Evolutionary conservation across 345 rosid genomes (phyloP).

Genomic region (Hibiscus trionum): DNA sequence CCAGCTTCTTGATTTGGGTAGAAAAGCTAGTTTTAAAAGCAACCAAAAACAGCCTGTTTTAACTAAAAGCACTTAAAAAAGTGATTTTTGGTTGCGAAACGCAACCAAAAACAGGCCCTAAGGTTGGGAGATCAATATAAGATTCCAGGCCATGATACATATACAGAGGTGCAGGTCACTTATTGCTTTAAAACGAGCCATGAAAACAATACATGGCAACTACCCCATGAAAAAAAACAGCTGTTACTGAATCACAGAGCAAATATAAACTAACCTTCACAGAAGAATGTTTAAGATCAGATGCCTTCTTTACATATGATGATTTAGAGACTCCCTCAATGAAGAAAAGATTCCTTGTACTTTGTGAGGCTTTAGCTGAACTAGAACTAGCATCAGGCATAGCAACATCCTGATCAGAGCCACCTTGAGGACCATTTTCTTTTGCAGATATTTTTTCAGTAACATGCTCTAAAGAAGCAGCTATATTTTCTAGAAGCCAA

Average conservation of each 20-base stretch:
- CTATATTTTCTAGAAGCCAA: conserved; percentile 80
- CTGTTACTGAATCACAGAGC: background rate
- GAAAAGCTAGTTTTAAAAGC: no score
- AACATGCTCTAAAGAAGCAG: conserved; percentile 63
- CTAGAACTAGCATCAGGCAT: conserved; percentile 84
- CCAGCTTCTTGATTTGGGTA: no score
- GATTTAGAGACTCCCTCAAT: conserved; percentile 95
- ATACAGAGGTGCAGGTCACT: background rate
- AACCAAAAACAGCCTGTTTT: no score
- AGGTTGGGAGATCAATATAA: background rate
- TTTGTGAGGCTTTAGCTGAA: conserved; percentile 54
- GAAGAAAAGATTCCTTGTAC: conserved; percentile 59
- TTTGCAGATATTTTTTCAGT: conserved; percentile 83
- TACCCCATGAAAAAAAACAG: background rate
- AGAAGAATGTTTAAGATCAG: conserved; percentile 84
- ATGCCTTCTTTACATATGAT: conserved; percentile 76
- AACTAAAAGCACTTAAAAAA: no score
- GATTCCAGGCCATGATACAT: background rate
- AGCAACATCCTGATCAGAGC: conserved; percentile 80
- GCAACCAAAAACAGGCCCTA: no score
- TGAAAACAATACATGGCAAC: background rate
- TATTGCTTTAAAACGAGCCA: background rate
- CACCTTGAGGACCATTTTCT: conserved; percentile 68
- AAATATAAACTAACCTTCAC: conserved; percentile 57
- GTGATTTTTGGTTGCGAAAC: no score